Evolutionary conservation across 495 filamentous ascomycete genomes (phyloP), one percentile per base, ranked within the genome.

Genomic region (Clohesyomyces aquaticus): DNA sequence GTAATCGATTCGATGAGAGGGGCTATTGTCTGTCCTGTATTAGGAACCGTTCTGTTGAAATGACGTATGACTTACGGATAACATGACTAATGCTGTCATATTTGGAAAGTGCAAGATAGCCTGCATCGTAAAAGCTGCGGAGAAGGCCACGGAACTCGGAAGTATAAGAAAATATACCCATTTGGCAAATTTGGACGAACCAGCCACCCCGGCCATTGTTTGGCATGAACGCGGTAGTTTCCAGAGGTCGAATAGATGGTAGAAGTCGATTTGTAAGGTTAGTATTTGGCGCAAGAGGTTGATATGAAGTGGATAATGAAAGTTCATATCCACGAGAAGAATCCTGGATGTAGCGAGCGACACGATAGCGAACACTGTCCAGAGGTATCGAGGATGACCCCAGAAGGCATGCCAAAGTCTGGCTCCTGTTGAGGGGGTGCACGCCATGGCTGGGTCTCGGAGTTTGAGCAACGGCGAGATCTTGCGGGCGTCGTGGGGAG

Each of bases 41-140:
- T 3, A 54, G 29, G 18, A 23, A 10, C 4, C 19, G 11, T 4
- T 21, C 3, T 8, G 11, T 14, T 22, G 27, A 11, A 28, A 3
- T 3, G 35, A 22, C 18, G 21, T 18, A 23, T 19, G 2, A 43
- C 59, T 19, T 45, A 62, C 59, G 4, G 59, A 42, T 4, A 62
- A 18, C 49, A 62, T 55, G 35, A 46, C 49, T 6, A 62, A 35
- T 2, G 59, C 57, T 2, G 50, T 16, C 11, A 56, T 23, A 25
- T 62, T 62, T 35, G 8, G 23, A 28, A 62, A 62, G 27, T 62
- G 59, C 18, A 62, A 18, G 16, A 62, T 19, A 8, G 50, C 59
- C 38, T 62, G 59, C 3, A 45, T 4, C 12, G 18, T 41, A 25
- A 60, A 19, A n/a, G 18, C 28, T 8, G 23, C 21, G 3, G 41